Evolutionary conservation across 192 early-diverging fungal genomes (phyloP).

Genomic region (Linnemannia exigua): DNA sequence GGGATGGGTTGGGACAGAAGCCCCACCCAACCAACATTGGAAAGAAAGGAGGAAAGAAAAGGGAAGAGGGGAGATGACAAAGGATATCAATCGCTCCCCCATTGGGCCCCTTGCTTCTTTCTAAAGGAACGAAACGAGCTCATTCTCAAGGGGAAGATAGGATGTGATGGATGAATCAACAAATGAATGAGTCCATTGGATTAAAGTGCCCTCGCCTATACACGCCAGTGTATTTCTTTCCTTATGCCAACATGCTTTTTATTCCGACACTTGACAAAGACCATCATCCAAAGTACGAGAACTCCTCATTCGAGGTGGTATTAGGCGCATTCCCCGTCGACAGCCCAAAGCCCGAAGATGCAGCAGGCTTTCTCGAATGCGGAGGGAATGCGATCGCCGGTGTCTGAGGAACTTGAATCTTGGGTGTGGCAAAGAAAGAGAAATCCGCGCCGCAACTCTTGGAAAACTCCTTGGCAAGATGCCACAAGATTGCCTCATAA

Average conservation of each 20-base stretch:
- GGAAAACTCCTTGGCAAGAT: slow-evolving; percentile 6
- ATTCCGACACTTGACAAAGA: not conserved
- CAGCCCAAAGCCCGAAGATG: not conserved
- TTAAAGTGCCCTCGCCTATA: too few species aligned
- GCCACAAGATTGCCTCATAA: slow-evolving; percentile 82
- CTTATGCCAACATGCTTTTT: not conserved
- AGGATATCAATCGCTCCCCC: too few species aligned
- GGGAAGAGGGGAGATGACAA: too few species aligned
- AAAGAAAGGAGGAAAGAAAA: too few species aligned
- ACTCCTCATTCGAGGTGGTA: slow-evolving; percentile 19
- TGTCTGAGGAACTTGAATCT: not conserved
- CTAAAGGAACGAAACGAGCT: too few species aligned
- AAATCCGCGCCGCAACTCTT: not conserved
- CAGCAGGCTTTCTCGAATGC: not conserved
- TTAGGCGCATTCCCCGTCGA: slow-evolving; percentile 19
- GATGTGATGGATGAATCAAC: too few species aligned
- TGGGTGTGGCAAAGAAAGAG: slow-evolving; percentile 6
- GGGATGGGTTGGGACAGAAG: not conserved
- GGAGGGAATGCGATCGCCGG: not conserved
- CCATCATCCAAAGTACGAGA: slow-evolving; percentile 18
- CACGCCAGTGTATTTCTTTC: not conserved
- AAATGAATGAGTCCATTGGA: too few species aligned
- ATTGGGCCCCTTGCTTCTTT: too few species aligned
- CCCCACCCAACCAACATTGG: too few species aligned
- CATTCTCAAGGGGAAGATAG: too few species aligned